Conservation (phyloP, 345 rosid genomes). For the Brassica cretica region DNA sequence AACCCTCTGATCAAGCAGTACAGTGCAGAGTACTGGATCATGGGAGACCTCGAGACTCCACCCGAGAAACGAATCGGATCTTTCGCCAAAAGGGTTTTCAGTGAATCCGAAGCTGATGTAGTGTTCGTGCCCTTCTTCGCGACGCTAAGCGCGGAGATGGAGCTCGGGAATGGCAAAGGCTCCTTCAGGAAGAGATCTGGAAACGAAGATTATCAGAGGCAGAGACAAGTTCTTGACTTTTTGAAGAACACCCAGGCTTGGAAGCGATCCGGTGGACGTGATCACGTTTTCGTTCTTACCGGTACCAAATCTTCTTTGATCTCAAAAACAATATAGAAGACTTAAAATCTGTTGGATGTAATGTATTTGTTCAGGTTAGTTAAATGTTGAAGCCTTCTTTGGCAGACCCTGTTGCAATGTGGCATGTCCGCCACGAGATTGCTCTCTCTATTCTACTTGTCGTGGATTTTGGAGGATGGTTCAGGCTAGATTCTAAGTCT, state of each 20-base stretch:
- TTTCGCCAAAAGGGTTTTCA: conserved; percentile 63
- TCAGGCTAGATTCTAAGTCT: conserved; percentile 72
- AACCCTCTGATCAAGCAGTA: conserved; percentile 92
- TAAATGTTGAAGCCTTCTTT: conserved; percentile 81
- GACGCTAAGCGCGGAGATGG: conserved; percentile 85
- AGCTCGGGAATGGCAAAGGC: conserved; percentile 70
- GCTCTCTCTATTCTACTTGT: conserved; percentile 84
- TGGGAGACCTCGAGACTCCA: conserved; percentile 84
- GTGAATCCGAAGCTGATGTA: conserved; percentile 65
- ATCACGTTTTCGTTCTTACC: conserved; percentile 92
- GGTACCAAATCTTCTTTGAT: conserved; percentile 42
- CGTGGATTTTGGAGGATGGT: conserved; percentile 99
- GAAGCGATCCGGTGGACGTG: conserved; percentile 77
- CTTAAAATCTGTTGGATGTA: conserved; percentile 43
- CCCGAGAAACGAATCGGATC: conserved; percentile 47
- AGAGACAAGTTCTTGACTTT: conserved; percentile 63
- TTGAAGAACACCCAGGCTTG: conserved; percentile 68
- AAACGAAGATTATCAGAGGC: conserved; percentile 77
- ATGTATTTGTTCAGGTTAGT: conserved; percentile 54
- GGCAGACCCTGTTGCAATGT: conserved; percentile 99
- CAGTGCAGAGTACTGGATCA: conserved; percentile 96
- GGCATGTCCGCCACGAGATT: conserved; percentile 87
- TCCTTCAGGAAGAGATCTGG: conserved; percentile 66
- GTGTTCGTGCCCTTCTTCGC: conserved; percentile 90
- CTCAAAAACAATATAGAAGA: neutral